Percentiles rank a stretch among this genome's conserved stretches.
These are phyloP conservation scores for Ascoidea asiatica DNA, from an alignment of 805 yeast species.

Conservation along the genomic window DNA sequence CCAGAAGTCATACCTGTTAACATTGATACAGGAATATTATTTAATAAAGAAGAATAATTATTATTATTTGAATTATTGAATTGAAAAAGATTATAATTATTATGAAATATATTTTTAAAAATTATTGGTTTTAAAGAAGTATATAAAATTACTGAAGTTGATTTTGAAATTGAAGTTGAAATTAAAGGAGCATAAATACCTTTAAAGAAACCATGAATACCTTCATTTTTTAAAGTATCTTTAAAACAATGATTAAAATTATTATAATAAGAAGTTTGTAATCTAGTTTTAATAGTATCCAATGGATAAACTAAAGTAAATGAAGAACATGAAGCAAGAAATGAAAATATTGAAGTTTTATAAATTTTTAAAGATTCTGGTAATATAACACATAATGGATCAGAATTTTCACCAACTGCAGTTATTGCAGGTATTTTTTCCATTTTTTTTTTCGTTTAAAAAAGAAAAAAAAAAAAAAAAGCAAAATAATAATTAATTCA, in stretches of 20 bases:
- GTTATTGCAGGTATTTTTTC: neutral
- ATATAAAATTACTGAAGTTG: constrained; percentile 53
- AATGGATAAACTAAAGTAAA: constrained; percentile 72
- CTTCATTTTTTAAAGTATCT: constrained; percentile 46
- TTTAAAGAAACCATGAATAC: constrained; percentile 57
- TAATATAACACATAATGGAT: constrained; percentile 13
- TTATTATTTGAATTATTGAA: too few relatives aligned
- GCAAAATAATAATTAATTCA: too few relatives aligned
- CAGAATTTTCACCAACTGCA: neutral
- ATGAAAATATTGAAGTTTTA: constrained; percentile 47
- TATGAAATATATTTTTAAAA: constrained; percentile 9
- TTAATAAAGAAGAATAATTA: too few relatives aligned
- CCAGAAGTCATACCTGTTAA: constrained; percentile 59
- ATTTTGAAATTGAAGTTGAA: constrained; percentile 50
- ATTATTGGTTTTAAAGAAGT: constrained; percentile 34
- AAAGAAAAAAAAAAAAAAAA: too few relatives aligned
- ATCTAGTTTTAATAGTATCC: constrained; percentile 76
- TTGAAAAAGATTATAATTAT: constrained; percentile 14
- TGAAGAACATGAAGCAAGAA: constrained; percentile 45
- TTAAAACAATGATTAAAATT: constrained; percentile 44
- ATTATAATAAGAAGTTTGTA: constrained; percentile 58
- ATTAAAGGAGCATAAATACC: constrained; percentile 67
- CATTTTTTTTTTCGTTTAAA: too few relatives aligned
- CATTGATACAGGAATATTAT: constrained; percentile 32
- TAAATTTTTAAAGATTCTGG: constrained; percentile 37